Base-by-base conservation (phyloP, 257 asterid species). In the Plantago elongata region DNA sequence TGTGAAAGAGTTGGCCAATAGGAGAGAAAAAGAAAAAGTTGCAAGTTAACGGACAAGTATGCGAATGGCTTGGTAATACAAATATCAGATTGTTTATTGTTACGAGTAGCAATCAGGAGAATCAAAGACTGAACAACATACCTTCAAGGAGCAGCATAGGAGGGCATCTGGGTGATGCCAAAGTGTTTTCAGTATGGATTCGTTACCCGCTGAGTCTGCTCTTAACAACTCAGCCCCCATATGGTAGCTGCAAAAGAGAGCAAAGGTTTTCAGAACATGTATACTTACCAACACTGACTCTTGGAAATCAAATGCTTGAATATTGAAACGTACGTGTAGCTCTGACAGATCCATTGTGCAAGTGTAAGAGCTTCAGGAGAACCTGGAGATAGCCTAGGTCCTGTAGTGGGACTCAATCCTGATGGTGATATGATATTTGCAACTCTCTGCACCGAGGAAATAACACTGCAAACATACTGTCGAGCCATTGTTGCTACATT, bases 111-210 rank as follows among this genome's bases (percentile, higher is more conserved):
- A 12, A 5, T 27, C 38, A 54, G 14, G 62, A 58, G 44, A 48
- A 49, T 50, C 45, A 45, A 55, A 3, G 29, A 56, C 29, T 63
- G 40, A n/a, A 42, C 38, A 44, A 50, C n/a, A 18, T 73, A 93
- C 99, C 97, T 89, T 87, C 74, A 90, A 61, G 1, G 99, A 90
- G 87, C 99, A 94, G 78, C 99, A 94, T 50, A 94, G 71, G 27
- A 94, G 78, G 60, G 99, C 95, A 56, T 94, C 99, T 54, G 84
- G 95, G 68, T 94, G 97, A 30, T 84, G 95, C 99, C 99, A 94
- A 46, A 94, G 96, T 45, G 89, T 54, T 68, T 94, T 90, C 43
- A 94, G 63, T 13, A 94, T 62, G 0, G 79, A 79, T 69, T 90
- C 99, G 57, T 82, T 74, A 14, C 77, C 75, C 13, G 64, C 12